A percentile compares a stretch with the other conserved stretches of the same genome.
These are phyloP conservation scores for Skeletonema marinoi DNA, from an alignment of 108 stramenopile genomes.

Conservation along the genomic window DNA sequence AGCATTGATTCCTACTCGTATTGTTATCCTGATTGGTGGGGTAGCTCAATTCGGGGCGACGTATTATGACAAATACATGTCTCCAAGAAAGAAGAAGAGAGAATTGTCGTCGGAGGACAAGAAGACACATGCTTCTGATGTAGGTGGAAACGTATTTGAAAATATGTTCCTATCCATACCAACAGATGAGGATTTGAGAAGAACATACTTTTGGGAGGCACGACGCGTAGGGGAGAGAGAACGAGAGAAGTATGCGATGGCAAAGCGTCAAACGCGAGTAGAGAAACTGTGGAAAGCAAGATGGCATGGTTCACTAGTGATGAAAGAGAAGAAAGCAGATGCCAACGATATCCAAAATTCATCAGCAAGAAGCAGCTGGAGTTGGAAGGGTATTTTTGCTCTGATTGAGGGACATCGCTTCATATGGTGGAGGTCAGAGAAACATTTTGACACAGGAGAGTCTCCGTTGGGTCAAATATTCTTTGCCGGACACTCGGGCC, in stretches of 20 bases:
- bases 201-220: conserved; percentile 84
- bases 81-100: conserved; percentile 13
- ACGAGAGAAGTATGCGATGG: conserved; percentile 49
- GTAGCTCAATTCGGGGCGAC: conserved; percentile 64
- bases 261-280: conserved; percentile 65
- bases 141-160: conserved; percentile 43
- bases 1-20: conserved; percentile 45
- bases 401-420: conserved; percentile 84
- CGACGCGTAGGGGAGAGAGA: conserved; percentile 54
- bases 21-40: conserved; percentile 47
- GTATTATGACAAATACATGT: conserved; percentile 49
- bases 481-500: conserved; percentile 83
- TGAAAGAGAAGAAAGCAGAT: conserved; percentile 51
- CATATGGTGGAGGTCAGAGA: conserved; percentile 78
- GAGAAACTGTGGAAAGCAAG: conserved; percentile 74
- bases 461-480: conserved; percentile 64
- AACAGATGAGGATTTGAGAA: conserved; percentile 82
- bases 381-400: conserved; percentile 65
- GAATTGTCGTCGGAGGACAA: conserved; percentile 12
- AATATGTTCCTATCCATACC: conserved; percentile 79
- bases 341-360: background rate
- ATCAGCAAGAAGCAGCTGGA: conserved; percentile 36
- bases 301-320: conserved; percentile 56
- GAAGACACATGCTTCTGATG: conserved; percentile 10
- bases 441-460: conserved; percentile 82